Evolutionary conservation across 176 grass and related monocot genomes (phyloP), one percentile per base, ranked within the genome.

Genomic region (Eleusine indica): DNA sequence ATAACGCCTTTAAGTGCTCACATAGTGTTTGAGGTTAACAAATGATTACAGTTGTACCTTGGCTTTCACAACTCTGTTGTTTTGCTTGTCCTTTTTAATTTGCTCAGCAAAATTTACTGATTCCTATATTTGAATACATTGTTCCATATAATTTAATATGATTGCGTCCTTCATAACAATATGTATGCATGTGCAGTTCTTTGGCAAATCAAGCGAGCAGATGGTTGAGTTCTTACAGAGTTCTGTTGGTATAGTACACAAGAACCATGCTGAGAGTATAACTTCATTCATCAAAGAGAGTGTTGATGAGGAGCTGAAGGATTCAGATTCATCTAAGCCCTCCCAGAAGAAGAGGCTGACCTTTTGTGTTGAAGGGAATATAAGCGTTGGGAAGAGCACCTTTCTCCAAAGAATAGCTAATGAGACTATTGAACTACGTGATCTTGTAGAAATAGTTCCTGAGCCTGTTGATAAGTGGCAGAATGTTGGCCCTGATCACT

Each of bases 361-460:
- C 60, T 99, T 99, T 83, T 99, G 93, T 66, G 97, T 99, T 32
- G 97, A 99, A 89, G 97, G 97, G 66, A 99, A 99, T 83, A 96
- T 96, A 21, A 99, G 97, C 73, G 97, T 99, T 63, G 97, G 97
- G 42, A 99, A 99, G 66, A 90, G 88, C 83, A 99, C 93, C 39
- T 96, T 99, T 73, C 86, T 99, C 22, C 91, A 96, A 87, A 89
- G 93, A 84, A 96, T 96, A 81, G 97, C 97, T 79, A 94, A 99
- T 77, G 97, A 99, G 86, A 99, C 97, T 70, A 66, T 99, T 80
- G 97, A 99, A 87, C 78, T 99, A 1, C 87, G 89, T 74, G 97
- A 99, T 92, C 90, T 96, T 60, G 93, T 99, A 28, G 97, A 99
- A 84, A 88, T 99, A 86, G 93, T 99, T 48, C 93, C 97, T 56